Evolutionary conservation across 257 asterid genomes (phyloP).

Genomic region (Cynanchum wilfordii): DNA sequence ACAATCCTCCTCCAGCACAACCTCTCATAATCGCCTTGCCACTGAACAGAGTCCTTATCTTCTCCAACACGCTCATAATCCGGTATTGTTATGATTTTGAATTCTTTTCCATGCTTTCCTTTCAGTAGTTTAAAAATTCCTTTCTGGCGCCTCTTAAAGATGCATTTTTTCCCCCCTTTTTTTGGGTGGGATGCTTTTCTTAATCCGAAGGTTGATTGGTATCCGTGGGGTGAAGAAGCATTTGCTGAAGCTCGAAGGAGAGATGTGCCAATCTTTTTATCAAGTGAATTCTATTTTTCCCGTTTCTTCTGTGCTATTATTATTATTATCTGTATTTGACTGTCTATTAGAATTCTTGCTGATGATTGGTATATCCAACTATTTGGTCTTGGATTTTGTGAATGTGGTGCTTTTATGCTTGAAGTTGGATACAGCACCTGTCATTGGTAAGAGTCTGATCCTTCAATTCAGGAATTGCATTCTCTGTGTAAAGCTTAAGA

Average conservation of each 20-base stretch:
- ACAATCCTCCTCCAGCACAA: constrained; percentile 32
- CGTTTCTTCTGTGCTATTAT: neutral
- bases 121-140: neutral
- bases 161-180: neutral
- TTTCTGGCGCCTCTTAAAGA: neutral
- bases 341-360: constrained; percentile 1
- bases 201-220: constrained; percentile 71
- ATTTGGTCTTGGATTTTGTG: constrained; percentile 6
- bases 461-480: neutral
- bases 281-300: constrained; percentile 40
- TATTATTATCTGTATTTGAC: neutral
- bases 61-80: constrained; percentile 95
- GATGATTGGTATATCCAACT: neutral
- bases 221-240: constrained; percentile 99
- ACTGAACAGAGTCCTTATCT: constrained; percentile 90
- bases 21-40: constrained; percentile 73
- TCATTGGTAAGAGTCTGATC: constrained; percentile 62
- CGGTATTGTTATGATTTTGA: constrained; percentile 30
- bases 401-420: constrained; percentile 26
- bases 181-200: neutral
- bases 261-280: constrained; percentile 80
- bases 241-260: constrained; percentile 83
- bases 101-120: too few relatives aligned
- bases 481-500: neutral
- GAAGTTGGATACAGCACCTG: constrained; percentile 99